Conservation (phyloP, 176 grass and related monocot species). For the Poa pratensis region DNA sequence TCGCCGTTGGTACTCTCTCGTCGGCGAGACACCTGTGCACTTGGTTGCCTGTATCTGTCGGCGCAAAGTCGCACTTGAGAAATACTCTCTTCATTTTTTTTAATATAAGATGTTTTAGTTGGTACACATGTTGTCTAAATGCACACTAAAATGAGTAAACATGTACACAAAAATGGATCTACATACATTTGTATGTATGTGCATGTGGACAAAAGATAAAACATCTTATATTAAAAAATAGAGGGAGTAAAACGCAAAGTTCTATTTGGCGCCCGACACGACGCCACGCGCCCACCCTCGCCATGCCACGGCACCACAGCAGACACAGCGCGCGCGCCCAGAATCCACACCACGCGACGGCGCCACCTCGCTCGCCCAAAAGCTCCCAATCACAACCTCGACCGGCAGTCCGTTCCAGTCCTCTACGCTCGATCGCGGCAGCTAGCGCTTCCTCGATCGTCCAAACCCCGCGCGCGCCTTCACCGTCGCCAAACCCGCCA, state of each 20-base stretch:
- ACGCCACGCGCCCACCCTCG: not conserved
- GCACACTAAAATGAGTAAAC: no score
- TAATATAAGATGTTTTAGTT: no score
- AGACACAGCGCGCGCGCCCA: no score
- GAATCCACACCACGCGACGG: not conserved
- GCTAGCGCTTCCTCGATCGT: not conserved
- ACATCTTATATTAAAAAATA: no score
- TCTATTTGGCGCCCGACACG: no score
- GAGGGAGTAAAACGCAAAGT: no score
- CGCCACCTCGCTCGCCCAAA: not conserved
- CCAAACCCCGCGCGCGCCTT: not conserved
- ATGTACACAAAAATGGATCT: no score
- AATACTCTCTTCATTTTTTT: no score
- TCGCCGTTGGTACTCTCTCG: not conserved
- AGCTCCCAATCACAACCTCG: not conserved
- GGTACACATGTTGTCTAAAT: no score
- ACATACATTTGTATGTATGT: no score
- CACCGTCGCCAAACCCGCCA: not conserved
- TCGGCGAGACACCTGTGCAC: constrained; percentile 36
- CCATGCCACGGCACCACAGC: not conserved
- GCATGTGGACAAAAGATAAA: no score
- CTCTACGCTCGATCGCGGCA: not conserved
- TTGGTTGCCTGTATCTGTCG: not conserved
- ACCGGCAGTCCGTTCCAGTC: not conserved
- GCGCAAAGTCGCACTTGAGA: not conserved